These are phyloP conservation scores for Malus hybrid DNA, from an alignment of 331 rosid genomes.

Conservation along the genomic window DNA sequence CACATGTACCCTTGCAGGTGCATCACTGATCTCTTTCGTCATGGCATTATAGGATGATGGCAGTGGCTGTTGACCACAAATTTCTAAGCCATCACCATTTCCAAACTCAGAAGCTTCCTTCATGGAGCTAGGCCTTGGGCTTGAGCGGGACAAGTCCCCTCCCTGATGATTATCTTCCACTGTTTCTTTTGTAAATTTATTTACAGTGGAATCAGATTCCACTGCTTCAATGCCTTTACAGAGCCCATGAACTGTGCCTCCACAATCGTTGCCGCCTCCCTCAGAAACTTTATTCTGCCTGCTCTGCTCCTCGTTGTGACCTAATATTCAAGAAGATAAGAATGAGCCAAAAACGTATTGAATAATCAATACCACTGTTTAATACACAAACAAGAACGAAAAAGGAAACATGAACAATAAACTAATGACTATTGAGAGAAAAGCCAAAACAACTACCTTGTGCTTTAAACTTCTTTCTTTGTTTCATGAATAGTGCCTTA, in stretches of 20 bases:
- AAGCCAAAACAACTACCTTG: conserved; percentile 20
- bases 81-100: conserved; percentile 12
- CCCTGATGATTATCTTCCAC: conserved; percentile 15
- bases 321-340: conserved; percentile 31
- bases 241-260: conserved; percentile 11
- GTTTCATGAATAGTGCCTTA: conserved; percentile 30
- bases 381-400: background rate
- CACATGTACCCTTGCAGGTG: conserved; percentile 17
- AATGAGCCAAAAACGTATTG: background rate
- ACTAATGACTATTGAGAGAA: background rate
- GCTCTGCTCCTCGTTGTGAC: conserved; percentile 15
- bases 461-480: conserved; percentile 24
- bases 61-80: background rate
- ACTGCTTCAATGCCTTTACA: conserved; percentile 14
- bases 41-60: conserved; percentile 14
- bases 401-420: background rate
- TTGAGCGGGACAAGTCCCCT: conserved; percentile 5
- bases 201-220: conserved; percentile 20
- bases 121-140: background rate
- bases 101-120: background rate
- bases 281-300: conserved; percentile 18
- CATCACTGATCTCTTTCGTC: conserved; percentile 16
- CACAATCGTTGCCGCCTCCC: conserved; percentile 16
- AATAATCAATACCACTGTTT: background rate
- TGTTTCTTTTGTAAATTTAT: conserved; percentile 14